Percentiles rank a stretch among this genome's conserved stretches.
Conservation (phyloP, 768 basidiomycete species). For the Paxillus involutus region DNA sequence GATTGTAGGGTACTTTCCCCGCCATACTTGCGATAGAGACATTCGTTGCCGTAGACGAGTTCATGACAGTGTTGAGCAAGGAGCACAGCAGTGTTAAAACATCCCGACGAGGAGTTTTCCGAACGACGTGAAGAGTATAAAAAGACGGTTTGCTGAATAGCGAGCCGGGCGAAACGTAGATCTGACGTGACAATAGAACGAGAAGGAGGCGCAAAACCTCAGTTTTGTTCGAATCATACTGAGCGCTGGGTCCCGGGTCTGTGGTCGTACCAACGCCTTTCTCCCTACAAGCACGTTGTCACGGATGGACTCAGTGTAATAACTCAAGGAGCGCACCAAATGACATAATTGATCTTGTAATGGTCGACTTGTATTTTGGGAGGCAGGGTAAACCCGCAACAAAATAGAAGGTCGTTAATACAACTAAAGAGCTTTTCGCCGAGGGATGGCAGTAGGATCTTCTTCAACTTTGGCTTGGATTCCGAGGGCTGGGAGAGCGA, state of each 20-base stretch:
- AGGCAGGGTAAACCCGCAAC: slow-evolving; percentile 91
- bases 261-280: slow-evolving; percentile 90
- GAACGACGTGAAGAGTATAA: slow-evolving; percentile 77
- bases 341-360: slow-evolving; percentile 82
- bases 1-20: slow-evolving; percentile 84
- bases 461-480: slow-evolving; percentile 36
- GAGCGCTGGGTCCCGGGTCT: slow-evolving; percentile 61
- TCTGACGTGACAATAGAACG: slow-evolving; percentile 86
- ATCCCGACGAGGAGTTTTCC: slow-evolving; percentile 72
- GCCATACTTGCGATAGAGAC: slow-evolving; percentile 67
- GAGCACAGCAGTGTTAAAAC: slow-evolving; percentile 94
- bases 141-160: slow-evolving; percentile 73
- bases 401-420: slow-evolving; percentile 85
- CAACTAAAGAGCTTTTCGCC: slow-evolving; percentile 79
- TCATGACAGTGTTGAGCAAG: slow-evolving; percentile 86
- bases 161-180: slow-evolving; percentile 73
- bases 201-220: slow-evolving; percentile 90
- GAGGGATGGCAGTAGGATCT: slow-evolving; percentile 65
- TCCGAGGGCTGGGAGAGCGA: slow-evolving; percentile 11
- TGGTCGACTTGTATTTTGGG: slow-evolving; percentile 73
- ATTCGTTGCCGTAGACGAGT: slow-evolving; percentile 51
- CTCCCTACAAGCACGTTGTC: slow-evolving; percentile 58
- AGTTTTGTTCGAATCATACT: slow-evolving; percentile 76
- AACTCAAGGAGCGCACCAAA: slow-evolving; percentile 60
- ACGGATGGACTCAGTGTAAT: slow-evolving; percentile 2